Base-by-base conservation (phyloP, 257 asterid genomes). In the Plantago ovata region DNA sequence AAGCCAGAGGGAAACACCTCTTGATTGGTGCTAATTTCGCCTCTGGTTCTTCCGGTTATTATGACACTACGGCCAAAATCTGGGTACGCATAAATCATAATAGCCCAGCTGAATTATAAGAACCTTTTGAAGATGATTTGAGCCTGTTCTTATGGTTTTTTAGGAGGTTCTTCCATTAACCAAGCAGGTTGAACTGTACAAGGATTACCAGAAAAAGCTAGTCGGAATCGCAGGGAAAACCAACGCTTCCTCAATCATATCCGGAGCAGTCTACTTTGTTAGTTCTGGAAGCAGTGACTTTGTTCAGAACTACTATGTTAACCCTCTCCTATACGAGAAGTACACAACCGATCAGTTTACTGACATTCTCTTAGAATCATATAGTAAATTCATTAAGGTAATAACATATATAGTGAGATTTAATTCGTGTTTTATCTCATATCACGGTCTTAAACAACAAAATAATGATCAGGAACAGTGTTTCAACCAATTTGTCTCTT, bases 201-300 rank as follows among this genome's bases (percentile, higher is more conserved):
- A 69, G 69, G 95, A 81, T 38, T 90, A 82, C 50, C 94, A 90
- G 65, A 77, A 53, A 47, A 79, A 80, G 64, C 69, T 90, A 2
- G 83, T 57, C 60, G 72, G 66, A 41, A 63, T 90, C 0, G 91
- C 75, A 49, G 97, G 97, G 38, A 78, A 79, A 66, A 40, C 81
- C 14, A 90, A 90, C 75, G 85, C 94, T 57, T 71, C 97, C 41
- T 74, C 95, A 15, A 74, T 84, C 55, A 71, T 82, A 48, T 78
- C 82, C 52, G 94, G 86, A 7, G 87, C 97, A 1, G 69, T 86
- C 64, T 81, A 89, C 64, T 77, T 89, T 41, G 57, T 86, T 12
- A 89, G 95, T 63, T 66, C 81, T 19, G 95, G 97, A 22, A 86
- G 92, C 78, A 84, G 97, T 70, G 97, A 89, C 66, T 89, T 89